A percentile compares a stretch with the other conserved stretches of the same genome.
Conservation (phyloP, 768 basidiomycete genomes). For the Megacollybia marginata region DNA sequence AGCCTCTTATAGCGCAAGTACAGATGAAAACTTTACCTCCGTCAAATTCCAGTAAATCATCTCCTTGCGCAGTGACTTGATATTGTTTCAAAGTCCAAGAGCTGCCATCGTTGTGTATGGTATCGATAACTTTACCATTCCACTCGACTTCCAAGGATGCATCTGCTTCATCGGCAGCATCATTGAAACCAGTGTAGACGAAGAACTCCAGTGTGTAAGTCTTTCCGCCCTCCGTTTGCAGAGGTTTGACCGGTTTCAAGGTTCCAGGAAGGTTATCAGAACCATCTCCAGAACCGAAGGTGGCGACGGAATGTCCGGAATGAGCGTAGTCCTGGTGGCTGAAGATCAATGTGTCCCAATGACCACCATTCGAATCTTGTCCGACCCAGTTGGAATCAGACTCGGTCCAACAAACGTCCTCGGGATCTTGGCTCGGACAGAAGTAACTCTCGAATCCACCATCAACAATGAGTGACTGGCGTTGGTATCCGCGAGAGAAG, state of each 20-base stretch:
- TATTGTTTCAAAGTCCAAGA: constrained; percentile 31
- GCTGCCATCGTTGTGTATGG: constrained; percentile 27
- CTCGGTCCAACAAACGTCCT: constrained; percentile 30
- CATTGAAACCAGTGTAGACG: constrained; percentile 31
- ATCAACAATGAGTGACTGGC: constrained; percentile 30
- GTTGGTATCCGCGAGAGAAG: constrained; percentile 38
- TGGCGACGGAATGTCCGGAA: constrained; percentile 27
- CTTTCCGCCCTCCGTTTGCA: constrained; percentile 28
- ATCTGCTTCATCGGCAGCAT: constrained; percentile 19
- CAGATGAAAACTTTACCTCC: constrained; percentile 16
- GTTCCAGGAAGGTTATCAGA: constrained; percentile 30
- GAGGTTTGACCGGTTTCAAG: constrained; percentile 21
- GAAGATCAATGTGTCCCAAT: constrained; percentile 36
- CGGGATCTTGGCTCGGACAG: constrained; percentile 15
- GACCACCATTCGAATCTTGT: constrained; percentile 25
- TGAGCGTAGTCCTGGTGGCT: constrained; percentile 33
- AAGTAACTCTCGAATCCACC: constrained; percentile 37
- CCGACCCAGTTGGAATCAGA: constrained; percentile 33
- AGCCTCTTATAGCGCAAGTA: too few relatives aligned
- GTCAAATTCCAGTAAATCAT: constrained; percentile 29
- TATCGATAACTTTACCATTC: constrained; percentile 30
- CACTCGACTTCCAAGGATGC: constrained; percentile 35
- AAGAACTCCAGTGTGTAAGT: constrained; percentile 36
- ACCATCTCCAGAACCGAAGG: constrained; percentile 36
- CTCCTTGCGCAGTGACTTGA: constrained; percentile 25